Conservation (phyloP, 441 rosid genomes). For the Geranium incanum region DNA sequence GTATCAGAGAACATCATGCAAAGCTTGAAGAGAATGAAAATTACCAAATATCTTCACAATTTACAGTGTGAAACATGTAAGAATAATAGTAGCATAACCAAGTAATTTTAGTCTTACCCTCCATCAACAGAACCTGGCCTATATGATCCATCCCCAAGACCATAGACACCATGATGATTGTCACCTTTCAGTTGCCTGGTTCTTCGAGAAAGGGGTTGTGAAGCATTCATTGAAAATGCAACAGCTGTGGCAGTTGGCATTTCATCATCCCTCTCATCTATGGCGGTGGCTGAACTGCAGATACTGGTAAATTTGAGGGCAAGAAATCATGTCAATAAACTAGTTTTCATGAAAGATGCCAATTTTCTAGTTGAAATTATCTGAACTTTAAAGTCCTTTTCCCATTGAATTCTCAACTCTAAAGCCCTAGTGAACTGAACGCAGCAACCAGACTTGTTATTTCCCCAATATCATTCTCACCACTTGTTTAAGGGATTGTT, state of each 20-base stretch:
- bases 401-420: not conserved
- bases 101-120: constrained; percentile 42
- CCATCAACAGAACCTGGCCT: constrained; percentile 63
- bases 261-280: constrained; percentile 79
- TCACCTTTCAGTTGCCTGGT: constrained; percentile 79
- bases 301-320: constrained; percentile 30
- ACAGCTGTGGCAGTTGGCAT: constrained; percentile 75
- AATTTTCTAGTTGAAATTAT: constrained; percentile 5
- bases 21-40: constrained; percentile 4
- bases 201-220: constrained; percentile 84
- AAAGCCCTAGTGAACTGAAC: not conserved
- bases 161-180: constrained; percentile 49
- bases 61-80: not conserved
- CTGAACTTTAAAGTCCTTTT: constrained; percentile 1
- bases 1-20: not conserved
- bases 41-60: not conserved
- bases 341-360: constrained; percentile 14
- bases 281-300: constrained; percentile 71
- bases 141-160: constrained; percentile 60
- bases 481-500: not conserved
- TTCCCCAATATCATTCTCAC: not conserved
- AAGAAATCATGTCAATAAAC: constrained; percentile 17
- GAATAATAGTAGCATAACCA: constrained; percentile 2
- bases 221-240: constrained; percentile 53
- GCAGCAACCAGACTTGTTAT: not conserved